These are phyloP conservation scores for Metschnikowia continentalis DNA, from an alignment of 805 yeast species.

Conservation along the genomic window DNA sequence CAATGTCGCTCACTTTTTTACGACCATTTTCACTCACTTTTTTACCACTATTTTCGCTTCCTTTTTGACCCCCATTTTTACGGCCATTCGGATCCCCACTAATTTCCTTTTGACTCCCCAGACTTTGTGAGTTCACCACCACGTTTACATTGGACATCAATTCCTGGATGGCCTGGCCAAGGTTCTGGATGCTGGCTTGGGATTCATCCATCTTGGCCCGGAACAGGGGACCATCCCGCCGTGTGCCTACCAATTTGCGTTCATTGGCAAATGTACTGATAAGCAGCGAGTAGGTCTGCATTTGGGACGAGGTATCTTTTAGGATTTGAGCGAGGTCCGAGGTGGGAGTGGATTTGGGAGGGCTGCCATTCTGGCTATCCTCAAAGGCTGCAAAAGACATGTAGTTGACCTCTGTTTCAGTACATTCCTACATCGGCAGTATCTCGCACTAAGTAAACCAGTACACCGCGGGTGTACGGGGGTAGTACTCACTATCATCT, in stretches of 20 bases:
- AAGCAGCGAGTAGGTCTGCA: conserved; percentile 46
- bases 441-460: too few species aligned
- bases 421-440: too few species aligned
- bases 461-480: neutral
- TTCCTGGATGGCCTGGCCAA: conserved; percentile 30
- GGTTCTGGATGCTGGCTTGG: conserved; percentile 26
- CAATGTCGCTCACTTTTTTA: neutral
- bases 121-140: conserved; percentile 17
- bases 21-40: neutral
- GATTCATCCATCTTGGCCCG: conserved; percentile 33
- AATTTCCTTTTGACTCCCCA: neutral
- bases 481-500: neutral
- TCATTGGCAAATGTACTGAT: conserved; percentile 48
- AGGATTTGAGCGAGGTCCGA: conserved; percentile 34
- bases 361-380: conserved; percentile 41
- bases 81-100: neutral
- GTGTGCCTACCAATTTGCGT: conserved; percentile 49
- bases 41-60: neutral
- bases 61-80: neutral
- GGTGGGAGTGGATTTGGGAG: neutral
- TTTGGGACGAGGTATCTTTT: conserved; percentile 34
- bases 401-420: neutral
- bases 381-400: conserved; percentile 57
- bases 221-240: conserved; percentile 40
- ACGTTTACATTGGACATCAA: conserved; percentile 29